Evolutionary conservation across 768 basidiomycete genomes (phyloP).

Genomic region (Termitomyces sp.): DNA sequence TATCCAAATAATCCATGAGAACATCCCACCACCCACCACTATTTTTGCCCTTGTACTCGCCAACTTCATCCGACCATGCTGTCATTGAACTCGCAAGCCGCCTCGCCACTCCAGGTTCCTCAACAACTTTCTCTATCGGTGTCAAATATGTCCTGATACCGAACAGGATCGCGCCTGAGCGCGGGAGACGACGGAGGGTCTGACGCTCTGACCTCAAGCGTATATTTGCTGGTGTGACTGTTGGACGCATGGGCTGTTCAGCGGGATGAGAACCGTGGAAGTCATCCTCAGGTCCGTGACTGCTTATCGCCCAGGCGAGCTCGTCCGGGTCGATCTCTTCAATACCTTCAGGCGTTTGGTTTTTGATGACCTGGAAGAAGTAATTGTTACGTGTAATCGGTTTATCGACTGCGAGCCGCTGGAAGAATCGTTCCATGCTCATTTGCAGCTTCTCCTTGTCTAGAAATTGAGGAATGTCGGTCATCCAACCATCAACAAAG

Average conservation of each 20-base stretch:
- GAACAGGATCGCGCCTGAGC: constrained; percentile 65
- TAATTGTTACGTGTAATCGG: constrained; percentile 76
- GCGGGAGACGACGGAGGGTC: constrained; percentile 61
- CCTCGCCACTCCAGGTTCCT: constrained; percentile 59
- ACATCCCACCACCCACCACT: constrained; percentile 31
- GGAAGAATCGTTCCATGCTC: constrained; percentile 72
- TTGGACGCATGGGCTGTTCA: constrained; percentile 16
- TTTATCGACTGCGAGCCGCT: constrained; percentile 61
- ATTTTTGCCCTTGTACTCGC: constrained; percentile 43
- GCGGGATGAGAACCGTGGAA: constrained; percentile 19
- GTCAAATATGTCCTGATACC: constrained; percentile 67
- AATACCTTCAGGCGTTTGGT: constrained; percentile 12
- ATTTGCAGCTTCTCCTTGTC: constrained; percentile 61
- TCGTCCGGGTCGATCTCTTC: constrained; percentile 56
- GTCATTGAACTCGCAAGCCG: constrained; percentile 62
- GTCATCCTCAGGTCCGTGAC: constrained; percentile 26
- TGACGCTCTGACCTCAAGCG: constrained; percentile 65
- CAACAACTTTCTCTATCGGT: constrained; percentile 47
- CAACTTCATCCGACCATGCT: constrained; percentile 66
- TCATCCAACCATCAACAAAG: background rate
- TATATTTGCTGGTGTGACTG: constrained; percentile 41
- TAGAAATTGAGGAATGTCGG: constrained; percentile 20
- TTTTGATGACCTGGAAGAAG: constrained; percentile 33
- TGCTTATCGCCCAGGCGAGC: constrained; percentile 54
- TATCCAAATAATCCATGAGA: constrained; percentile 38